phyloP scores from a whole-genome alignment of 2,329 filamentous ascomycete genomes.

The Geosmithia morbida region DNA sequence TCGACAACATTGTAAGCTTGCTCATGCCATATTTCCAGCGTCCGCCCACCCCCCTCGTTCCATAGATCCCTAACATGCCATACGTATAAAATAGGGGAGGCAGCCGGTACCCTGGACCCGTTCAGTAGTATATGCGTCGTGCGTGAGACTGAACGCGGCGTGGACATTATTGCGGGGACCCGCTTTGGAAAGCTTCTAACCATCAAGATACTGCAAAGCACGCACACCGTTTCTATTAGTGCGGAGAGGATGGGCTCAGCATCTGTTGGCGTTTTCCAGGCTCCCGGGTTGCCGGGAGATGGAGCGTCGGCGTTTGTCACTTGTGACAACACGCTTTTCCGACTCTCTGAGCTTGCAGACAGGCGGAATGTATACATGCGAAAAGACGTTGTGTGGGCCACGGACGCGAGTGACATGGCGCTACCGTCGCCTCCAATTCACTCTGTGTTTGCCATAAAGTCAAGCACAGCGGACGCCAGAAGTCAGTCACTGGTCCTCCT shows the following conservation, averaged over 20 bases:
- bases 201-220: slow-evolving; percentile 6
- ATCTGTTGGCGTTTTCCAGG: slow-evolving; percentile 17
- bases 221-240: slow-evolving; percentile 10
- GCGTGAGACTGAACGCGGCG: slow-evolving; percentile 10
- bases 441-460: slow-evolving; percentile 26
- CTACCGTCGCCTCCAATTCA: slow-evolving; percentile 32
- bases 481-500: slow-evolving; percentile 28
- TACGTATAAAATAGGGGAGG: neutral
- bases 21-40: neutral
- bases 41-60: neutral
- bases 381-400: slow-evolving; percentile 34
- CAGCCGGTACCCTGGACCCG: slow-evolving; percentile 16
- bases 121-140: slow-evolving; percentile 29
- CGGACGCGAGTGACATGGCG: slow-evolving; percentile 30
- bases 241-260: slow-evolving; percentile 19
- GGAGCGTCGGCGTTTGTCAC: slow-evolving; percentile 23
- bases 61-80: neutral
- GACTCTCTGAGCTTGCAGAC: slow-evolving; percentile 23
- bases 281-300: slow-evolving; percentile 6
- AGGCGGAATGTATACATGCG: slow-evolving; percentile 16
- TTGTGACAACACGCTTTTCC: slow-evolving; percentile 31
- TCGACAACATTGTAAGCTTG: neutral
- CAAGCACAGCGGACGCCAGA: slow-evolving; percentile 19
- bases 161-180: slow-evolving; percentile 29
- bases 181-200: slow-evolving; percentile 36